Percentiles rank a stretch among this genome's conserved stretches.
Evolutionary conservation across 768 basidiomycete genomes (phyloP).

Genomic region (Lactarius vividus): DNA sequence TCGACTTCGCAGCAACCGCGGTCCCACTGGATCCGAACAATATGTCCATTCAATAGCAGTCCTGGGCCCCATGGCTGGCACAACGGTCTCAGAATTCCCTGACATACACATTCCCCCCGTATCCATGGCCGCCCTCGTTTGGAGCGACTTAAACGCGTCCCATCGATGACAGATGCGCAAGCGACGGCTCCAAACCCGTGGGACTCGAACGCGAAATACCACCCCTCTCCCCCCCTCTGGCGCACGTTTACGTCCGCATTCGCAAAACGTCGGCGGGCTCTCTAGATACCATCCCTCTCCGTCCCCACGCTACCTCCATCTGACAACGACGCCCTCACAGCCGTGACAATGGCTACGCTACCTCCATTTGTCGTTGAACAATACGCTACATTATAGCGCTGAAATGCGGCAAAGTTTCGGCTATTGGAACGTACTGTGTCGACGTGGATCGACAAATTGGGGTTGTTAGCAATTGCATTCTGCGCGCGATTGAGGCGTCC

Average conservation of each 20-base stretch:
- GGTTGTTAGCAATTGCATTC: neutral
- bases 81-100: constrained; percentile 3
- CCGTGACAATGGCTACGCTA: neutral
- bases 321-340: neutral
- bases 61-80: neutral
- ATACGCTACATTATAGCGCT: neutral
- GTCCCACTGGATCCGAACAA: neutral
- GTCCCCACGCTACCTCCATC: constrained; percentile 15
- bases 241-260: constrained; percentile 18
- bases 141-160: constrained; percentile 18
- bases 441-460: neutral
- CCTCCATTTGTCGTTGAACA: neutral
- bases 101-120: constrained; percentile 9
- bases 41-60: constrained; percentile 1
- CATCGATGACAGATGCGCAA: constrained; percentile 8
- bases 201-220: constrained; percentile 7
- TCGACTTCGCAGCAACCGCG: constrained; percentile 8
- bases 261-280: constrained; percentile 3
- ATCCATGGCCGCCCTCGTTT: constrained; percentile 19
- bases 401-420: constrained; percentile 1
- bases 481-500: neutral
- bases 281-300: constrained; percentile 2
- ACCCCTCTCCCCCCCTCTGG: constrained; percentile 3
- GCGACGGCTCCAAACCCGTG: constrained; percentile 15
- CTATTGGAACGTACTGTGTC: neutral